Evolutionary conservation across 1,284 basidiomycete genomes (phyloP).

Genomic region (Microbotryum lychnidis-dioicae): DNA sequence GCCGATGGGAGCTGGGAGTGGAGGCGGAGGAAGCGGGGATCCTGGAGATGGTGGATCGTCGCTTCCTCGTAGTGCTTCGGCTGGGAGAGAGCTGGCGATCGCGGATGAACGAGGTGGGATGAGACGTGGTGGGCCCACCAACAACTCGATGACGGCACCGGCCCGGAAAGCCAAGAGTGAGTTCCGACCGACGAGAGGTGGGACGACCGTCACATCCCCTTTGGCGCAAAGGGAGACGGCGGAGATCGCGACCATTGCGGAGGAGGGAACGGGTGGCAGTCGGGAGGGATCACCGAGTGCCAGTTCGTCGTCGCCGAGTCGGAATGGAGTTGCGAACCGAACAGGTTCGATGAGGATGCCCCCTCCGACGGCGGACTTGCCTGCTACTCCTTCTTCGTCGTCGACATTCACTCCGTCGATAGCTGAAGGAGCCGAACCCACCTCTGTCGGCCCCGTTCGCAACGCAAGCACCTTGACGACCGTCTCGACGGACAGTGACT

Average conservation of each 20-base stretch:
- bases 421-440: too few relatives aligned
- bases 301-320: too few relatives aligned
- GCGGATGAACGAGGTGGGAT: neutral
- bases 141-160: neutral
- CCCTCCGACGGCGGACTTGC: too few relatives aligned
- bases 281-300: too few relatives aligned
- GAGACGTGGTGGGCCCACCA: neutral
- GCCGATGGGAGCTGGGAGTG: slow-evolving; percentile 5
- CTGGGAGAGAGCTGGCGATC: slow-evolving; percentile 7
- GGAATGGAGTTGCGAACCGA: too few relatives aligned
- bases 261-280: too few relatives aligned
- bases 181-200: neutral
- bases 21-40: neutral
- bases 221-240: too few relatives aligned
- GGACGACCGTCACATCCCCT: neutral
- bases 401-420: too few relatives aligned
- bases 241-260: too few relatives aligned
- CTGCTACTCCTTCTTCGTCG: too few relatives aligned
- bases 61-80: neutral
- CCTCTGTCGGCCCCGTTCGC: neutral
- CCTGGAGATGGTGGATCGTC: slow-evolving; percentile 2
- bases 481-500: neutral
- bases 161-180: slow-evolving; percentile 5
- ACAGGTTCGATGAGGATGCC: too few relatives aligned
- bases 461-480: neutral